A percentile compares a stretch with the other conserved stretches of the same genome.
These are phyloP conservation scores for Alloteropsis semialata DNA, from an alignment of 176 grass and related monocot genomes.

Conservation along the genomic window DNA sequence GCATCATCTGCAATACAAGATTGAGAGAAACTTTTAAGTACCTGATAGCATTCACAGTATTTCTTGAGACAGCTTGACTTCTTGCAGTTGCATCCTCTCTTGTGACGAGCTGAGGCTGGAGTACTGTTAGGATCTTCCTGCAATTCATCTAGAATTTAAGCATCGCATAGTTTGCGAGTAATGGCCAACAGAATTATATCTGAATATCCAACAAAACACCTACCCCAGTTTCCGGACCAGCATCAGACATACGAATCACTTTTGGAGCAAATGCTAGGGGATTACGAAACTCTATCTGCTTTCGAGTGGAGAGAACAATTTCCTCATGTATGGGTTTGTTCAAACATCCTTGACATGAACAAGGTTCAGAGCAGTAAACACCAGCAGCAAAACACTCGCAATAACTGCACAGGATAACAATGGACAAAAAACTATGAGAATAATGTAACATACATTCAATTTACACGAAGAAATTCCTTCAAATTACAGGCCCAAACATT, in stretches of 20 bases:
- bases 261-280: constrained; percentile 98
- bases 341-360: constrained; percentile 89
- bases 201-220: constrained; percentile 8
- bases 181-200: background rate
- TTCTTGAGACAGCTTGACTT: constrained; percentile 98
- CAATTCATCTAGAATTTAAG: constrained; percentile 28
- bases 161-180: background rate
- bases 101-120: constrained; percentile 95
- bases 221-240: constrained; percentile 64
- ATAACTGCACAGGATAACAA: constrained; percentile 58
- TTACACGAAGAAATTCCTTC: background rate
- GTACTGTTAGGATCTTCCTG: constrained; percentile 90
- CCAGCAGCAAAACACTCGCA: constrained; percentile 99
- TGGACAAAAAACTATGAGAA: constrained; percentile 10
- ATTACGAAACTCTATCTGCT: constrained; percentile 96
- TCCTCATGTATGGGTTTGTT: constrained; percentile 99
- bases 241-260: constrained; percentile 79
- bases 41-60: constrained; percentile 99
- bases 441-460: constrained; percentile 2
- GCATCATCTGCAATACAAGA: constrained; percentile 13
- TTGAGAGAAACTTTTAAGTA: constrained; percentile 35
- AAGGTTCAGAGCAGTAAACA: constrained; percentile 97
- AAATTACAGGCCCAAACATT: constrained; percentile 13
- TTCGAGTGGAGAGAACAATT: constrained; percentile 86
- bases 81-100: constrained; percentile 99